Evolutionary conservation across 2,329 filamentous ascomycete genomes (phyloP), one percentile per base, ranked within the genome.

Genomic region (Fusarium foetens): DNA sequence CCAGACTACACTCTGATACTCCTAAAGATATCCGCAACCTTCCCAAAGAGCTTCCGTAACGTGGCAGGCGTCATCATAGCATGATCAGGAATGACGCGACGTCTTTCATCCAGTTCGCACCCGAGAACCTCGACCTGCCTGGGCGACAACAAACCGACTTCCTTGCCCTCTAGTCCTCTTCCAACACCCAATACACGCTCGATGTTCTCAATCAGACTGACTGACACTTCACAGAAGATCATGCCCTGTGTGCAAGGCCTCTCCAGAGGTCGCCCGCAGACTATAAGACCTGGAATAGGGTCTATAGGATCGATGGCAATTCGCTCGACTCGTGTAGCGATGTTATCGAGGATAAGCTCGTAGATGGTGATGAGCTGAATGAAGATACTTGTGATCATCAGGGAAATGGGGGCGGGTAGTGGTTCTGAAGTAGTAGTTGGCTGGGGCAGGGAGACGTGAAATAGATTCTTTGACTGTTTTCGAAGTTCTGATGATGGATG

Each of bases 131-230:
- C 29, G 0, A 39, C 13, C 9, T 62, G 59, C 3, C 54, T 62
- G 0, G 19, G 8, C 3, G 59, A 39, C 1, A 62, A 9, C 17
- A 62, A 6, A 1, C 52, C 59, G 4, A 27, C 41, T 1, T 49
- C 23, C 2, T 21, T 35, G 0, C 8, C 10, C 0, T 21, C 17
- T 1, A 1, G 3, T 12, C 5, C 16, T 2, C 21, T 33, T 0
- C 19, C 42, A 6, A 21, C 25, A 3, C 59, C 59, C 6, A 62
- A 9, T 0, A 36, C 59, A 16, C 13, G 27, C 35, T 62, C 52
- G 0, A 9, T 62, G 0, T 16, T 46, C 8, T 58, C 41, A 1
- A 62, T 13, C 1, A 58, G 6, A 19, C 42, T n/a, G 1, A 39
- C 33, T 0, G 23, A 27, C 1, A 36, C 12, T 8, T 58, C 17